These are phyloP conservation scores for Cornus controversa DNA, from an alignment of 148 eudicot genomes.

Conservation along the genomic window DNA sequence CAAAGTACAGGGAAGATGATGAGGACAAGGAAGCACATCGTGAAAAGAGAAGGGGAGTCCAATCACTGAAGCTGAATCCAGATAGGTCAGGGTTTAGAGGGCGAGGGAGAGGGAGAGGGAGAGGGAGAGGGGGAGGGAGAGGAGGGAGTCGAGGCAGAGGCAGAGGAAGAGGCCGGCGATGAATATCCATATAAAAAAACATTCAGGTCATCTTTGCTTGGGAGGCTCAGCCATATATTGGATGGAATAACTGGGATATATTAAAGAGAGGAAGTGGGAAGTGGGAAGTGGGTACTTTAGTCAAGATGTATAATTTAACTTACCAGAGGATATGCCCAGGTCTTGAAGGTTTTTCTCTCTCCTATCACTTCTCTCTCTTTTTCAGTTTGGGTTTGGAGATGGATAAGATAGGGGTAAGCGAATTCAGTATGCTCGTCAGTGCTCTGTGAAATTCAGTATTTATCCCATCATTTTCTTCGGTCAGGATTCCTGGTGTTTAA, in stretches of 20 bases:
- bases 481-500: not conserved
- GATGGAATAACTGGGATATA: not conserved
- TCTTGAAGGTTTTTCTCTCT: not conserved
- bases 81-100: conserved; percentile 49
- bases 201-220: not conserved
- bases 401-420: not conserved
- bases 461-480: not conserved
- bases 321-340: not conserved
- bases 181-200: conserved; percentile 5
- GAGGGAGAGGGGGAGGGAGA: conserved; percentile 49
- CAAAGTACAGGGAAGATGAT: conserved; percentile 68
- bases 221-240: not conserved
- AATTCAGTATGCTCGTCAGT: not conserved
- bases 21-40: conserved; percentile 44
- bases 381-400: no score
- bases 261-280: no score
- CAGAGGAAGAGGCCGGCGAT: conserved; percentile 53
- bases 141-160: conserved; percentile 55
- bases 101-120: conserved; percentile 44
- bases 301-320: not conserved
- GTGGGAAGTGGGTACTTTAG: not conserved
- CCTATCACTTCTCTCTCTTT: no score
- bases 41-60: conserved; percentile 71
- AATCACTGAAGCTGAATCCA: conserved; percentile 69
- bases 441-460: not conserved